Evolutionary conservation across 2,329 filamentous ascomycete species (phyloP), one percentile per base, ranked within the genome.

Genomic region (Coniochaeta sp.): DNA sequence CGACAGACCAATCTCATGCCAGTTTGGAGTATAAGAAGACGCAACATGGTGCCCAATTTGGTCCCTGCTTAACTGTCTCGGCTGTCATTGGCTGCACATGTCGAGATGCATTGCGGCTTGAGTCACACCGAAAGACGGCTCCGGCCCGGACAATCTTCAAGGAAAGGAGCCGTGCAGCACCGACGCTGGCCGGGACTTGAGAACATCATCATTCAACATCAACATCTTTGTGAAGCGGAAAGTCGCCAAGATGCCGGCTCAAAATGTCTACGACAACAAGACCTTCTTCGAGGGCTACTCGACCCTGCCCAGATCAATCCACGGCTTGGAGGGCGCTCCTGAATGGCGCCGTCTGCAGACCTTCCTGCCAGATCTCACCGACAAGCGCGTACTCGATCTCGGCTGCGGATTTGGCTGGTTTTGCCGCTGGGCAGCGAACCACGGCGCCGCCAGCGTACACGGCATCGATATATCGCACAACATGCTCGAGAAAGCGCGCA

Each of bases 371-470:
- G 45, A 59, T 32, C 57, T 69, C 38, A 50, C 51, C 8, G 65
- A 59, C n/a, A 53, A 60, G 4, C 57, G 53, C 14, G 59, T 75
- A 26, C 65, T 76, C 8, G 72, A 76, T 57, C 64, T 76, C 4
- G 73, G 72, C 4, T 76, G 74, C 57, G 73, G 72, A 12, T 70
- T 72, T 54, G 73, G 73, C 18, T 75, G 71, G 71, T 73, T 74
- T 53, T 61, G 65, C 30, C 68, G 71, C n/a, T 75, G 67, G 64
- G 69, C 71, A 12, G 57, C 61, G 48, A 66, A 68, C 33, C 58
- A 66, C 18, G 69, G 70, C 6, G 71, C 70, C 9, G 53, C 52
- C 8, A 53, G 55, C 12, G 66, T 73, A 31, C 62, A 60, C 16
- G 71, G 61, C 5, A 58, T 73, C 47, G 73, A 76, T 55, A 53